Conservation (phyloP, 305 asterid genomes). For the Withania somnifera region DNA sequence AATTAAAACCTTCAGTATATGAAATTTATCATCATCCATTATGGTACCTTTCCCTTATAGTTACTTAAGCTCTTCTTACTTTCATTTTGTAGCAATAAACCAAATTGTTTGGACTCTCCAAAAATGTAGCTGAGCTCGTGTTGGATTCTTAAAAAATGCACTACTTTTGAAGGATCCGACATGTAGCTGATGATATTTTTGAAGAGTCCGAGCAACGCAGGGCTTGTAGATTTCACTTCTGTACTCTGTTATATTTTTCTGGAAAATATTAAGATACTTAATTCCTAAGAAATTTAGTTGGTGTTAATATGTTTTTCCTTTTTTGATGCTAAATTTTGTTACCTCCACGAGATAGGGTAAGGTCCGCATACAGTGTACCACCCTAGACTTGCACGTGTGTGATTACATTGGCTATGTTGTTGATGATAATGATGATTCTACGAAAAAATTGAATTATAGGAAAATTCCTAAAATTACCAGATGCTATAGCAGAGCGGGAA, state of each 20-base stretch:
- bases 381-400: too few species aligned
- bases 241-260: not conserved
- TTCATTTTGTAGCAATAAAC: not conserved
- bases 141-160: too few species aligned
- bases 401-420: too few species aligned
- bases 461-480: not conserved
- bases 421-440: too few species aligned
- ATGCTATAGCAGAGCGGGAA: not conserved
- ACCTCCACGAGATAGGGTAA: not conserved
- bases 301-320: not conserved
- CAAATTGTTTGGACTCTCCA: too few species aligned
- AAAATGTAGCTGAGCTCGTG: too few species aligned
- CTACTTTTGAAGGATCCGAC: too few species aligned
- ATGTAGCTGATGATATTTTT: too few species aligned
- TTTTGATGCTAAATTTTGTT: not conserved
- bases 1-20: not conserved
- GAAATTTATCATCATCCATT: not conserved
- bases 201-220: too few species aligned
- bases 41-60: not conserved
- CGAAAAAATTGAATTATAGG: not conserved
- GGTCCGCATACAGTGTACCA: too few species aligned
- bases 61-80: not conserved
- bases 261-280: not conserved
- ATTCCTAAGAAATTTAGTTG: not conserved
- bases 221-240: too few species aligned